These are phyloP conservation scores for Leptographium wingfieldii DNA, from an alignment of 2,329 filamentous ascomycete genomes.

Conservation along the genomic window DNA sequence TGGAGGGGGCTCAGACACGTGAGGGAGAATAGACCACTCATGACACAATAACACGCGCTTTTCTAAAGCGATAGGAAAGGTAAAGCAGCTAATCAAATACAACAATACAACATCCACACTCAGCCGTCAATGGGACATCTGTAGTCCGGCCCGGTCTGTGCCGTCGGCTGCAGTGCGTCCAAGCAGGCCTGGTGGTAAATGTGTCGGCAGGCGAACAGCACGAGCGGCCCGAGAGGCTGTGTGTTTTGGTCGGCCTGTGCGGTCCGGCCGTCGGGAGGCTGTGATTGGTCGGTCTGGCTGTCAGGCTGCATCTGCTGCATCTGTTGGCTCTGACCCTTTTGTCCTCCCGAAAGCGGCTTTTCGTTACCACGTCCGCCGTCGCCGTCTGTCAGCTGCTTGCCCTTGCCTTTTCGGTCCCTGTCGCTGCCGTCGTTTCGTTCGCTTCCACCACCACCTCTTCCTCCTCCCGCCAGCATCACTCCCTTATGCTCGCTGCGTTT, in stretches of 20 bases:
- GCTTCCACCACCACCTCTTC: too few relatives aligned
- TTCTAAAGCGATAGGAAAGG: too few relatives aligned
- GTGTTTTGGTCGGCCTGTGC: too few relatives aligned
- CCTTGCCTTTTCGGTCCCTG: slow-evolving; percentile 20
- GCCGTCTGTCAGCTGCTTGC: slow-evolving; percentile 22
- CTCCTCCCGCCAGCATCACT: slow-evolving; percentile 11
- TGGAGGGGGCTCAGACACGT: not conserved
- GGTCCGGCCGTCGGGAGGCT: slow-evolving; percentile 29
- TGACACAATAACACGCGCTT: too few relatives aligned
- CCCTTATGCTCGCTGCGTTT: slow-evolving; percentile 22
- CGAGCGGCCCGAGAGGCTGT: slow-evolving; percentile 45
- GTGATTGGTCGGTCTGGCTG: not conserved
- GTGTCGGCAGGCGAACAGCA: slow-evolving; percentile 58
- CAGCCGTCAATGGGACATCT: slow-evolving; percentile 45
- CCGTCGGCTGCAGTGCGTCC: slow-evolving; percentile 41
- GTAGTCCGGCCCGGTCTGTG: slow-evolving; percentile 34
- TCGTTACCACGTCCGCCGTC: not conserved
- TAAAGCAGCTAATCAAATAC: not conserved
- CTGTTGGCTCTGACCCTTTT: too few relatives aligned
- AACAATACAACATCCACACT: not conserved
- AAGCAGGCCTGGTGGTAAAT: slow-evolving; percentile 58
- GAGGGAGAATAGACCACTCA: not conserved
- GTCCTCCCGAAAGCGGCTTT: not conserved
- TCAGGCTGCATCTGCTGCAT: too few relatives aligned
- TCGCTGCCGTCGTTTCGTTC: slow-evolving; percentile 6